Percentiles rank a stretch among this genome's conserved stretches.
Evolutionary conservation across 495 filamentous ascomycete genomes (phyloP).

Genomic region (Talaromyces wortmannii): DNA sequence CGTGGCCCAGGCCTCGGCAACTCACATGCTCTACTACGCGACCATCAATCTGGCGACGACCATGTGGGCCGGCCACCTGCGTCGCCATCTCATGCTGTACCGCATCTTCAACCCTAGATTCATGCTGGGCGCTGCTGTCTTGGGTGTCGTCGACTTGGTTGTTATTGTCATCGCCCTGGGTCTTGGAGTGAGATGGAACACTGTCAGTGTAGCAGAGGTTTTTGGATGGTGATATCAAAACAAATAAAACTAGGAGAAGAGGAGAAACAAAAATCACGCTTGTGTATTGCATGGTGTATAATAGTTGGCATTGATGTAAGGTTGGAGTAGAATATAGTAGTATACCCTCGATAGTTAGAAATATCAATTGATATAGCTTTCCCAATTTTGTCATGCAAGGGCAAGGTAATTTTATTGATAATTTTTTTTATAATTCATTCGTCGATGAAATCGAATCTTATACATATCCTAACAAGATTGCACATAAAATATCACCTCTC

Average conservation of each 20-base stretch:
- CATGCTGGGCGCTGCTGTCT: conserved; percentile 69
- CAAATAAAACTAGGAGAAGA: not conserved
- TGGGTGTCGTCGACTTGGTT: conserved; percentile 73
- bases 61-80: conserved; percentile 77
- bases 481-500: no score
- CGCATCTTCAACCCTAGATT: conserved; percentile 90
- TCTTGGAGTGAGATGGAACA: conserved; percentile 63
- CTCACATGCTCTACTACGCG: conserved; percentile 73
- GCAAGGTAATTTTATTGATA: no score
- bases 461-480: no score
- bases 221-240: conserved; percentile 56
- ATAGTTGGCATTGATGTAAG: no score
- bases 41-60: conserved; percentile 76
- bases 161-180: conserved; percentile 58
- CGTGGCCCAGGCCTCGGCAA: conserved; percentile 60
- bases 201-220: conserved; percentile 71
- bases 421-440: no score
- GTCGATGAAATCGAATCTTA: no score
- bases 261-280: not conserved
- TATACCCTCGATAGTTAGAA: no score
- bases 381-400: no score
- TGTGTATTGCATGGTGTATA: no score
- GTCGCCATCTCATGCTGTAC: conserved; percentile 93
- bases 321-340: no score
- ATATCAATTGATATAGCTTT: no score